Percentiles rank a stretch among this genome's conserved stretches.
These are phyloP conservation scores for Suhomyces emberorum DNA, from an alignment of 805 yeast species.

Conservation along the genomic window DNA sequence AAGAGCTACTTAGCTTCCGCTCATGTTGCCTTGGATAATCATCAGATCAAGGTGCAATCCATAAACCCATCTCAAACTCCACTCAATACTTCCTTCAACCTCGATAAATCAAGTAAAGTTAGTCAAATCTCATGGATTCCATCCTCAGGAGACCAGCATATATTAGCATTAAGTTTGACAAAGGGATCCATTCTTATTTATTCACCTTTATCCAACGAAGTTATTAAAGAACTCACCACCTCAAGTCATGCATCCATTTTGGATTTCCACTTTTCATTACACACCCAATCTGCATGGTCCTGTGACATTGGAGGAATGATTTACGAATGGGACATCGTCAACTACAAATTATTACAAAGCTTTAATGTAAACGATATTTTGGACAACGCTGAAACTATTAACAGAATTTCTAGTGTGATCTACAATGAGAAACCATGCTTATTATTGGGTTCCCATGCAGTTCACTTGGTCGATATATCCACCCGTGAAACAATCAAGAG, in stretches of 20 bases:
- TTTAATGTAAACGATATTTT: slow-evolving; percentile 41
- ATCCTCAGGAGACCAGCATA: slow-evolving; percentile 35
- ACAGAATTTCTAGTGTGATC: slow-evolving; percentile 26
- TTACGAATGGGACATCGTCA: slow-evolving; percentile 58
- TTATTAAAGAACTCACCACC: slow-evolving; percentile 50
- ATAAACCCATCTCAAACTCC: slow-evolving; percentile 38
- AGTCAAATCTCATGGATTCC: slow-evolving; percentile 55
- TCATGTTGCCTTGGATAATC: slow-evolving; percentile 65
- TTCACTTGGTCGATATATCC: slow-evolving; percentile 48
- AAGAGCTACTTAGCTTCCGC: slow-evolving; percentile 65
- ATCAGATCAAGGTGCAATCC: slow-evolving; percentile 63
- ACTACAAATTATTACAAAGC: slow-evolving; percentile 39
- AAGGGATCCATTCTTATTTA: slow-evolving; percentile 64
- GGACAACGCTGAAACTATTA: slow-evolving; percentile 32
- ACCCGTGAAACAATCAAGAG: slow-evolving; percentile 42
- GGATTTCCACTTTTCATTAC: slow-evolving; percentile 44
- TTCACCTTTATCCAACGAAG: slow-evolving; percentile 61
- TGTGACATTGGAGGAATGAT: slow-evolving; percentile 57
- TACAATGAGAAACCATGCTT: slow-evolving; percentile 40
- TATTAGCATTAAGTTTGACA: slow-evolving; percentile 60
- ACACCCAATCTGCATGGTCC: slow-evolving; percentile 51
- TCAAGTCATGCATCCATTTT: slow-evolving; percentile 45
- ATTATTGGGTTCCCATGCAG: slow-evolving; percentile 64
- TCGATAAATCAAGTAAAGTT: slow-evolving; percentile 50
- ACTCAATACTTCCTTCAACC: slow-evolving; percentile 46